Evolutionary conservation across 129 eudicot species (phyloP).

Genomic region (Centella asiatica): DNA sequence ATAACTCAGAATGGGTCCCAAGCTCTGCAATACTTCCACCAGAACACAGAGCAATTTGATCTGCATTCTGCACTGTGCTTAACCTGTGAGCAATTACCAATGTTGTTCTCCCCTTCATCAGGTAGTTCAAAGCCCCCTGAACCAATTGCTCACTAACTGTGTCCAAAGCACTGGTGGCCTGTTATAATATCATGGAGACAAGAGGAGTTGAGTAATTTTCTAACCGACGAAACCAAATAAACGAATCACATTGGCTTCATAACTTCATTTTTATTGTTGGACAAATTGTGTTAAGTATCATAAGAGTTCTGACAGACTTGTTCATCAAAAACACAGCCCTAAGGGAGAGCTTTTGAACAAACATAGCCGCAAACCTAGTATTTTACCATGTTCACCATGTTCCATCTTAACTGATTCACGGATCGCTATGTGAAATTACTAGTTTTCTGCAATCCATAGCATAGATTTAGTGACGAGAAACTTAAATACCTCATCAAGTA

Average conservation of each 20-base stretch:
- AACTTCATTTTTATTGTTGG: too few relatives aligned
- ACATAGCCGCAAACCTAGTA: background rate
- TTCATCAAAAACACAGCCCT: background rate
- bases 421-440: background rate
- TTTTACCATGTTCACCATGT: background rate
- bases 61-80: conserved; percentile 94
- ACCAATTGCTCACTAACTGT: conserved; percentile 84
- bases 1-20: conserved; percentile 72
- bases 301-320: background rate
- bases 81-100: conserved; percentile 95
- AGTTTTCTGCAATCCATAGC: background rate
- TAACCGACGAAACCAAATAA: background rate
- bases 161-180: conserved; percentile 99
- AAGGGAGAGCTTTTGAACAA: background rate
- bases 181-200: conserved; percentile 9
- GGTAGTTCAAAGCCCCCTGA: conserved; percentile 77
- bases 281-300: background rate
- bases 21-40: conserved; percentile 82
- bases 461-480: background rate
- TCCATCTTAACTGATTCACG: background rate
- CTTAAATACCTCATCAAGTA: conserved; percentile 80
- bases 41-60: conserved; percentile 88
- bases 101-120: conserved; percentile 96
- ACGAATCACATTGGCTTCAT: background rate
- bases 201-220: background rate